Evolutionary conservation across 164 flowering plant genomes (phyloP).

Genomic region (Liquidambar formosana): DNA sequence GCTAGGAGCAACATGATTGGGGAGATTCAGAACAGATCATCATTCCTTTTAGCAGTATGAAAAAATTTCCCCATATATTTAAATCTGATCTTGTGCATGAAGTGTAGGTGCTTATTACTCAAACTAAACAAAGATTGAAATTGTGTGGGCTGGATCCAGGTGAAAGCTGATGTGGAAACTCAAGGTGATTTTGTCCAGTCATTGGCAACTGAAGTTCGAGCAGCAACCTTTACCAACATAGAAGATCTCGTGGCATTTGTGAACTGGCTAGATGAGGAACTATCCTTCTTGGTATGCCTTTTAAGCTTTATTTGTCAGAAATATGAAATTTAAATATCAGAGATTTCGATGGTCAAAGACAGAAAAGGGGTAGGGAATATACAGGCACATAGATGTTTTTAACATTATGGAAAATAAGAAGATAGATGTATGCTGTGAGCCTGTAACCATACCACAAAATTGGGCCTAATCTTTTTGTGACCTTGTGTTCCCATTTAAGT

Average conservation of each 20-base stretch:
- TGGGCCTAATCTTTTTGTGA: too few relatives aligned
- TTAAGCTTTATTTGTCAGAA: background rate
- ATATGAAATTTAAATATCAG: background rate
- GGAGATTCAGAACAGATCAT: slow-evolving; percentile 88
- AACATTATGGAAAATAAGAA: too few relatives aligned
- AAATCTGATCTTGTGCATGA: background rate
- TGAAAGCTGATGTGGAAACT: slow-evolving; percentile 98
- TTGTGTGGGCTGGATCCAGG: slow-evolving; percentile 47
- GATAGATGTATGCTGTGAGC: too few relatives aligned
- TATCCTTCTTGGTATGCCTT: slow-evolving; percentile 86
- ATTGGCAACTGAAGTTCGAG: slow-evolving; percentile 89
- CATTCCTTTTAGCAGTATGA: slow-evolving; percentile 90
- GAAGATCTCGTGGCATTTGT: slow-evolving; percentile 89
- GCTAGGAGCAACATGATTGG: slow-evolving; percentile 97
- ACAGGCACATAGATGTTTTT: too few relatives aligned
- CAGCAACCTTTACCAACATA: slow-evolving; percentile 69
- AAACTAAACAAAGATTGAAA: slow-evolving; percentile 5
- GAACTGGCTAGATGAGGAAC: slow-evolving; percentile 99
- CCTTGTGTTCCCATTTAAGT: too few relatives aligned
- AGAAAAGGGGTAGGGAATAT: background rate
- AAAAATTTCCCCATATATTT: background rate
- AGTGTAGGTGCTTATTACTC: background rate
- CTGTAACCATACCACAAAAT: too few relatives aligned
- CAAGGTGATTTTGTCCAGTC: slow-evolving; percentile 98
- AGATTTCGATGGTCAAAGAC: background rate